A percentile compares a stretch with the other conserved stretches of the same genome.
Conservation (phyloP, 2,329 filamentous ascomycete species). For the Herpomyces periplanetae region DNA sequence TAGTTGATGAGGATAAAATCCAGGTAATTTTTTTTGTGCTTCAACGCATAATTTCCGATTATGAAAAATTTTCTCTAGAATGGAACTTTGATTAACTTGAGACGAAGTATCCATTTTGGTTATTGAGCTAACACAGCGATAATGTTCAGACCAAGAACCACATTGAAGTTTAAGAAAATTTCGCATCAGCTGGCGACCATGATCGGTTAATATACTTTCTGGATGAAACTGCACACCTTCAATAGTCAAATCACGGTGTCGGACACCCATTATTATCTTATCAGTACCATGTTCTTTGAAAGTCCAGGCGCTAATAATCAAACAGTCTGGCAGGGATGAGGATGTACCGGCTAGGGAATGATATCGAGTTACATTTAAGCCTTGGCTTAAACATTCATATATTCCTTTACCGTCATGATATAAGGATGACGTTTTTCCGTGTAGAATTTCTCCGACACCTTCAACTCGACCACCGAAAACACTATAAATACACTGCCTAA, state of each 20-base stretch:
- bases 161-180: constrained; percentile 66
- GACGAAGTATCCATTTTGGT: constrained; percentile 3
- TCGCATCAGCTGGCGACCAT: constrained; percentile 53
- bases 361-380: constrained; percentile 62
- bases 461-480: constrained; percentile 66
- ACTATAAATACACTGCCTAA: constrained; percentile 68
- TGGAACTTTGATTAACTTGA: constrained; percentile 29
- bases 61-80: constrained; percentile 60
- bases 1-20: constrained; percentile 40
- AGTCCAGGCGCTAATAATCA: constrained; percentile 66
- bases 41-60: constrained; percentile 34
- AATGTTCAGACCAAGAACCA: constrained; percentile 63
- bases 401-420: constrained; percentile 70
- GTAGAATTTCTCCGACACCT: constrained; percentile 75
- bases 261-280: constrained; percentile 84
- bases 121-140: constrained; percentile 7
- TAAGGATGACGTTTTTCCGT: constrained; percentile 78
- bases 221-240: constrained; percentile 95
- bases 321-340: constrained; percentile 37
- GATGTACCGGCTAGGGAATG: constrained; percentile 82
- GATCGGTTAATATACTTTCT: constrained; percentile 70
- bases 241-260: constrained; percentile 60
- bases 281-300: constrained; percentile 34
- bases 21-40: constrained; percentile 46
- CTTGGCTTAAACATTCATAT: constrained; percentile 38